A percentile compares a stretch with the other conserved stretches of the same genome.
phyloP scores from a whole-genome alignment of 345 rosid species.

The Stellera chamaejasme region DNA sequence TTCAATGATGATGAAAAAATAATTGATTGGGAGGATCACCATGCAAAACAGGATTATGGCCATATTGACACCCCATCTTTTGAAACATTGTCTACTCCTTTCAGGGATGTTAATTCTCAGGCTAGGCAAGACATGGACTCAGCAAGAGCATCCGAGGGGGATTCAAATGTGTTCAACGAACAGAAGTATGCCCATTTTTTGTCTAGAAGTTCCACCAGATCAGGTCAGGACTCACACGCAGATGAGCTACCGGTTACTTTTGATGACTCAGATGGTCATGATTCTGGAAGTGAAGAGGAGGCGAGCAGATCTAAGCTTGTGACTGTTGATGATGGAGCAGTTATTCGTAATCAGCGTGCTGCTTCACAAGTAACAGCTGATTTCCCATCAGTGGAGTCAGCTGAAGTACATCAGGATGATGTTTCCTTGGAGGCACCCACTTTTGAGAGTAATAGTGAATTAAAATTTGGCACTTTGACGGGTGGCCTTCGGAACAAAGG shows the following conservation, averaged over 20 bases:
- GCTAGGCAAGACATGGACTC: conserved; percentile 20
- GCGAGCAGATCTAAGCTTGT: conserved; percentile 12
- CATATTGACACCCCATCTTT: conserved; percentile 19
- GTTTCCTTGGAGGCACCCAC: conserved; percentile 22
- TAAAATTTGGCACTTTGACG: conserved; percentile 34
- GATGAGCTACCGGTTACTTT: conserved; percentile 39
- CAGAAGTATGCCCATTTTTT: conserved; percentile 22
- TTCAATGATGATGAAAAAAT: conserved; percentile 42
- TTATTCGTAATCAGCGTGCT: conserved; percentile 4
- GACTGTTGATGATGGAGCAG: conserved; percentile 2
- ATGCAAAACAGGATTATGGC: conserved; percentile 22
- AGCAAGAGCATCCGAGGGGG: conserved; percentile 22
- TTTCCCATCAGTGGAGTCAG: conserved; percentile 18
- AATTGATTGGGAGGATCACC: conserved; percentile 29
- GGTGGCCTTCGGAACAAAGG: conserved; percentile 51
- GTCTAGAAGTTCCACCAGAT: conserved; percentile 30
- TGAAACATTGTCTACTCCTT: conserved; percentile 23
- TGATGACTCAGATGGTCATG: conserved; percentile 41
- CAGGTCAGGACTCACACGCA: conserved; percentile 29
- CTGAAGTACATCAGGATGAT: conserved; percentile 25
- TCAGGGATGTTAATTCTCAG: conserved; percentile 26
- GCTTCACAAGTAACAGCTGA: conserved; percentile 24
- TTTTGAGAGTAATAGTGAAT: conserved; percentile 30
- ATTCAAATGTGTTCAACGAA: conserved; percentile 27
- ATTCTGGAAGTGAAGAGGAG: conserved; percentile 52